Evolutionary conservation across 139 green algal genomes (phyloP).

Genomic region (Medakamo hakoo): DNA sequence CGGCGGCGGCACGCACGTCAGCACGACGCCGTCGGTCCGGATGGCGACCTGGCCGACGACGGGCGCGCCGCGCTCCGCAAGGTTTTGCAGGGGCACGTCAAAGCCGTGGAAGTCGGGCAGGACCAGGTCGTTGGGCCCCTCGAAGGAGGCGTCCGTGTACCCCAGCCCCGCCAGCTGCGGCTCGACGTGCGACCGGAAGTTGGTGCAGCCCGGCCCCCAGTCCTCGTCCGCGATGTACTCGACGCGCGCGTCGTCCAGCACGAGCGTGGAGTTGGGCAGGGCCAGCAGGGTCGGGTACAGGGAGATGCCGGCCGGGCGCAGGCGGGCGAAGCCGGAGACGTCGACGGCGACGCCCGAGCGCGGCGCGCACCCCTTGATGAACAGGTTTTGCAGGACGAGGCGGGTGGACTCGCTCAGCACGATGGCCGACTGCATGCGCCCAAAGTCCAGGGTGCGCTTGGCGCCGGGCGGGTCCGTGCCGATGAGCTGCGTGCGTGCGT

Average conservation of each 20-base stretch:
- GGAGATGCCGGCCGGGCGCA: not conserved
- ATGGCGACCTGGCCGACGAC: not conserved
- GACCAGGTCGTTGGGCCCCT: too few species aligned
- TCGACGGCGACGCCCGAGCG: not conserved
- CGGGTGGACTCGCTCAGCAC: not conserved
- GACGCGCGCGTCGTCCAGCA: not conserved
- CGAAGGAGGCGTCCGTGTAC: not conserved
- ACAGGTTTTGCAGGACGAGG: not conserved
- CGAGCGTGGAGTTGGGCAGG: not conserved
- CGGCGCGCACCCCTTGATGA: not conserved
- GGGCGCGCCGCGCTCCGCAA: too few species aligned
- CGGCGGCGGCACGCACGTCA: not conserved
- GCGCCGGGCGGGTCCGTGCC: too few species aligned
- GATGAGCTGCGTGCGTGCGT: too few species aligned
- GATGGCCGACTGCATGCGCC: not conserved
- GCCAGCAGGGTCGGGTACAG: not conserved
- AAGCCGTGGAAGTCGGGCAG: too few species aligned
- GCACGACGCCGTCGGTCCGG: not conserved
- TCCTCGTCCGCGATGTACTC: not conserved
- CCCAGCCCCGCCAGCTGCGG: not conserved
- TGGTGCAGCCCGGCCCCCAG: not conserved
- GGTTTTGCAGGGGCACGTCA: too few species aligned
- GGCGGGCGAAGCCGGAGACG: not conserved
- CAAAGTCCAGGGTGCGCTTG: not conserved
- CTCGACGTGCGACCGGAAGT: not conserved